Base-by-base conservation (phyloP, 768 basidiomycete genomes). In the Tulasnella sp. region DNA sequence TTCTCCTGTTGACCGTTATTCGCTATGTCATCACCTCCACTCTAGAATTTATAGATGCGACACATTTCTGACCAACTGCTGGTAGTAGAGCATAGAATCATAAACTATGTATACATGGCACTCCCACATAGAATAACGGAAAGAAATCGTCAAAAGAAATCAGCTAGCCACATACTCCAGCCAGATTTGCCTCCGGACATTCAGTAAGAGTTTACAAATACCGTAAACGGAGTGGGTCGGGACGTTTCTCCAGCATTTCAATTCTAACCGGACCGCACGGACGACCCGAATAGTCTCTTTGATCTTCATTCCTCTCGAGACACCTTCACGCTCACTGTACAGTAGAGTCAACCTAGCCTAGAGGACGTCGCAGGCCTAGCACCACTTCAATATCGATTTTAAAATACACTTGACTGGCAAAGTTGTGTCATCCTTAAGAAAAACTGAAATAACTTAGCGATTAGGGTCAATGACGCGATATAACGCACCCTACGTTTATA, bases 321-420 rank as follows among this genome's bases (percentile, higher is more conserved):
- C 67, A 66, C 61, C 75, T 88, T 58, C 74, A 77, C 67, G 73
- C 77, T 63, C 87, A 88, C 76, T 73, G 88, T 76, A 78, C 78
- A 56, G 78, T 86, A 65, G 88, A 92, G 61, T 83, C 80, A 67
- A 89, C 86, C 34, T 92, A n/a, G n/a, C n/a, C n/a, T n/a, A 89
- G 88, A 76, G 79, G 52, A 74, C 80, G 21, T 88, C 89, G 27
- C 87, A 87, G 69, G 73, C 82, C 62, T 78, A 74, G 55, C 83
- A 84, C 68, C 82, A 81, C 67, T 68, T 88, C 45, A 81, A 79
- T 51, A 77, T 88, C 54, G 71, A 75, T 8, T 86, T 86, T 15
- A 85, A 89, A 70, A 70, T 70, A 56, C 78, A 81, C 70, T 62
- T 70, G 56, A 10, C 38, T 48, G 24, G 61, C 71, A 42, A 73